Base-by-base conservation (phyloP, 495 filamentous ascomycete species). In the Umbilicaria muhlenbergii region DNA sequence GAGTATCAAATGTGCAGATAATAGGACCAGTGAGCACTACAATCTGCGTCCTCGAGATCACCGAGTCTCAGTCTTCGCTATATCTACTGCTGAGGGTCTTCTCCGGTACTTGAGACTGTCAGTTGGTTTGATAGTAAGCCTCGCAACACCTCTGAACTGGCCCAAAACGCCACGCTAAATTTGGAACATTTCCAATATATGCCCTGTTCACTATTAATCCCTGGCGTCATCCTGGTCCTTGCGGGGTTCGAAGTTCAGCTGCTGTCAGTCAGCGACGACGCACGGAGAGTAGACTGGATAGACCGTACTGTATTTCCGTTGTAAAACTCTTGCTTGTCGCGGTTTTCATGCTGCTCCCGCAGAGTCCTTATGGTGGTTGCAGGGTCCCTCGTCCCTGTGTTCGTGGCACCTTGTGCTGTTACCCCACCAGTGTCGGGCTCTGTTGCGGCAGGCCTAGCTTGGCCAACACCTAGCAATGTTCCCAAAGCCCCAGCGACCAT, bases 271-370 rank as follows among this genome's bases (percentile, higher is more conserved):
- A 44, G 36, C 12, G 17, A 39, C 11, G 13, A 47, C 17, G 32
- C 49, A 11, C 50, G 36, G 33, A 36, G 36, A 19, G 15, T 11
- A 11, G 32, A 19, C 5, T 24, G 21, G 21, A 36, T 6, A 28
- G 18, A n/a, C 51, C 79, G 46, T 67, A 88, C 83, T 58, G 84
- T 81, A 53, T 93, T 94, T 3, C 86, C 86, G 59, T 94, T 94
- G 56, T 94, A 94, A 33, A 86, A 74, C 51, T 88, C 75, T 17
- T 69, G 66, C 45, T 79, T 56, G 51, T 67, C 70, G 38, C 58
- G 60, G 40, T 64, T 62, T 32, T 60, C 59, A 35, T 59, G 55
- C 39, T 75, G 71, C 53, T 80, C 74, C 39, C 64, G 58, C 42
- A 83, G 51, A 6, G 79, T 82, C 40, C 72, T 62, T 41, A 81